These are phyloP conservation scores for Populus pruinosa DNA, from an alignment of 345 rosid species.

Conservation along the genomic window DNA sequence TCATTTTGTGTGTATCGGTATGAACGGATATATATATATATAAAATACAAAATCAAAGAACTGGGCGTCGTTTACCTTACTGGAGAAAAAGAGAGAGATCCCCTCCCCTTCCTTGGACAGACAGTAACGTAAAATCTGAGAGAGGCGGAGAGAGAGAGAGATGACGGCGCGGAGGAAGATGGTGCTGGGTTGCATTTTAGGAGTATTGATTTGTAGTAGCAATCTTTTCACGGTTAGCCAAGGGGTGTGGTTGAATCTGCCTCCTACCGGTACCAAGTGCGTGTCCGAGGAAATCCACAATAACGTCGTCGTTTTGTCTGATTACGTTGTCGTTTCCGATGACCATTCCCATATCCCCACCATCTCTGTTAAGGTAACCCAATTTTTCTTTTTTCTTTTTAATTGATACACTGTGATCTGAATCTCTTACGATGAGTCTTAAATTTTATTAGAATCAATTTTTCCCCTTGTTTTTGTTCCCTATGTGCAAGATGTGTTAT, in stretches of 20 bases:
- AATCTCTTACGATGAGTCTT: background rate
- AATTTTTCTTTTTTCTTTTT: background rate
- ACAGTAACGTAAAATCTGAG: background rate
- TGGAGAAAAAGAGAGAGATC: too few relatives aligned
- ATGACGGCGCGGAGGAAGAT: too few relatives aligned
- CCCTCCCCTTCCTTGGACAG: background rate
- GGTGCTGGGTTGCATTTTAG: too few relatives aligned
- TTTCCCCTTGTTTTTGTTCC: too few relatives aligned
- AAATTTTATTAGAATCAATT: too few relatives aligned
- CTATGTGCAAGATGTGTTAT: too few relatives aligned
- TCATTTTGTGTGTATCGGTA: too few relatives aligned
- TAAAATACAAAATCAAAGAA: too few relatives aligned
- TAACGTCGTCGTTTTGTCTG: conserved; percentile 78
- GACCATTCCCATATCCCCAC: conserved; percentile 46
- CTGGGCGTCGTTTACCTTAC: too few relatives aligned
- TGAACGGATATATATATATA: too few relatives aligned
- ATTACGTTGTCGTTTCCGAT: conserved; percentile 66
- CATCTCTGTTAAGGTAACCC: conserved; percentile 65
- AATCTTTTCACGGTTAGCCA: conserved; percentile 13
- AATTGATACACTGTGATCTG: background rate
- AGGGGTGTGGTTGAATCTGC: conserved; percentile 77
- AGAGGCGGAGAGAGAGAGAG: too few relatives aligned
- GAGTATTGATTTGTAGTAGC: conserved; percentile 2
- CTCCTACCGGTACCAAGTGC: conserved; percentile 67
- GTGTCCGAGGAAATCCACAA: conserved; percentile 82